Conservation (phyloP, 495 filamentous ascomycete species). For the Lasiosphaeria miniovina region DNA sequence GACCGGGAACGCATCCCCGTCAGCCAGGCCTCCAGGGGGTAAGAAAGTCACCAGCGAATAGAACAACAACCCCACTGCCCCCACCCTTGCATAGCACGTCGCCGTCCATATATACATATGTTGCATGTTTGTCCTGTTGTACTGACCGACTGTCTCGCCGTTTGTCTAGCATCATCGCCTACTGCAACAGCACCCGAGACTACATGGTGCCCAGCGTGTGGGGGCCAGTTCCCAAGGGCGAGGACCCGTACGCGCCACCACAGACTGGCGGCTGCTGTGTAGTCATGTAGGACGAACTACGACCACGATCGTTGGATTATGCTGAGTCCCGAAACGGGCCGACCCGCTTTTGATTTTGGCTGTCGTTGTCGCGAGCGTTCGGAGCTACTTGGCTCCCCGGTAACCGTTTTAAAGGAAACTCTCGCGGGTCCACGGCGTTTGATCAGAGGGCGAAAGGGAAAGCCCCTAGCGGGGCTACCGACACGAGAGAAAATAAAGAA, state of each 20-base stretch:
- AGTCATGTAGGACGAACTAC: constrained; percentile 65
- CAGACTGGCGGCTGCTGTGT: constrained; percentile 87
- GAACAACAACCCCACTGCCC: too few species aligned
- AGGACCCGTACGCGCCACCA: constrained; percentile 95
- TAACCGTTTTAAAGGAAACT: not conserved
- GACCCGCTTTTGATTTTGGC: constrained; percentile 6
- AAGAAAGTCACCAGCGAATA: constrained; percentile 16
- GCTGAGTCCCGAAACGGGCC: not conserved
- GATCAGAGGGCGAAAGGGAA: not conserved
- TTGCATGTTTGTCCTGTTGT: not conserved
- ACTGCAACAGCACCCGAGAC: constrained; percentile 93
- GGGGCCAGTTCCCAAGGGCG: constrained; percentile 87
- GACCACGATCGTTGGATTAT: constrained; percentile 6
- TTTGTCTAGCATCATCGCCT: constrained; percentile 78
- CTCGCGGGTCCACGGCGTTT: not conserved
- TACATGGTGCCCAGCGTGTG: constrained; percentile 98
- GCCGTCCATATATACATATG: not conserved
- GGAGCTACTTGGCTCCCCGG: not conserved
- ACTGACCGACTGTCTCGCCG: not conserved
- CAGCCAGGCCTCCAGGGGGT: constrained; percentile 92
- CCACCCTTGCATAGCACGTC: too few species aligned
- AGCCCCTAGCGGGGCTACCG: not conserved
- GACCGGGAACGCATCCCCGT: constrained; percentile 93
- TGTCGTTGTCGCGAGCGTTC: not conserved
- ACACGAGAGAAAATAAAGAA: not conserved